A percentile compares a stretch with the other conserved stretches of the same genome.
phyloP scores from a whole-genome alignment of 2,329 filamentous ascomycete species.

The Ceratocystis smalleyi region DNA sequence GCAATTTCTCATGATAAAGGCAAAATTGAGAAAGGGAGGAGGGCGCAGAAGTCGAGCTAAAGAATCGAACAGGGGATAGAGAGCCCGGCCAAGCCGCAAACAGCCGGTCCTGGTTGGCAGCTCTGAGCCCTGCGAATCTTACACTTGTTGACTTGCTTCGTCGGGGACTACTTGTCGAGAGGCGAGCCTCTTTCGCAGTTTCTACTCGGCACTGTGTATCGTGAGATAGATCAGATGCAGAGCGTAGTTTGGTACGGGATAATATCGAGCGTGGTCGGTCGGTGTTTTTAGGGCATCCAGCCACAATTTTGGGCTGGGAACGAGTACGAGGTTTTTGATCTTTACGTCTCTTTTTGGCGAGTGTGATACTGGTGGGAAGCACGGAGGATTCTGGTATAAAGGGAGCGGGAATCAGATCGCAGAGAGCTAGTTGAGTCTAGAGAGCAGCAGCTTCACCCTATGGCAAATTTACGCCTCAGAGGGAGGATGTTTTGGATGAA shows the following conservation, averaged over 20 bases:
- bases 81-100: conserved; percentile 10
- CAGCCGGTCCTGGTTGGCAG: neutral
- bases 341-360: neutral
- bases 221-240: neutral
- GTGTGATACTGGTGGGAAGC: neutral
- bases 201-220: neutral
- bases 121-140: neutral
- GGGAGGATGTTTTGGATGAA: neutral
- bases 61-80: conserved; percentile 1
- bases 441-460: neutral
- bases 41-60: neutral
- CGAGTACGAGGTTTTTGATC: neutral
- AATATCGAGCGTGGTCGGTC: neutral
- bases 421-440: neutral
- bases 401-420: neutral
- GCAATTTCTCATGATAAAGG: conserved; percentile 26
- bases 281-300: neutral
- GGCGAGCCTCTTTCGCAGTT: neutral
- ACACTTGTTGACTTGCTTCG: neutral
- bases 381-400: neutral
- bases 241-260: neutral
- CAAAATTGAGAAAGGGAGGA: conserved; percentile 14
- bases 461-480: neutral
- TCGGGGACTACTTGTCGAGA: neutral
- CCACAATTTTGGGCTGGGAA: neutral